phyloP scores from a whole-genome alignment of 768 basidiomycete species.

The Mycena olivaceomarginata region DNA sequence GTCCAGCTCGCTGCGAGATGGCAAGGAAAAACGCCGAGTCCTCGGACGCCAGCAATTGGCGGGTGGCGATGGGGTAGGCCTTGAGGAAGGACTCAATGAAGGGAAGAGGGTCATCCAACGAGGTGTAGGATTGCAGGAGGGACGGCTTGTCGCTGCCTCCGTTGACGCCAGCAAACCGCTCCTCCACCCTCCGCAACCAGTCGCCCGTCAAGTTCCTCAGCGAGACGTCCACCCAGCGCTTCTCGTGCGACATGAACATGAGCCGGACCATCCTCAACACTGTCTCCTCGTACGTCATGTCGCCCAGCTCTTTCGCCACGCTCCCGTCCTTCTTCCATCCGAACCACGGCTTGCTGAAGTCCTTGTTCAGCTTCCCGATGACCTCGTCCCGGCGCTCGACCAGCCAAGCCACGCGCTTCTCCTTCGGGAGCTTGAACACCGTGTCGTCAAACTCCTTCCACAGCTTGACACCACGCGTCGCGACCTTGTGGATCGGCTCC shows the following conservation, averaged over 20 bases:
- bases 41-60: conserved; percentile 93
- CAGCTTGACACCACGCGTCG: conserved; percentile 96
- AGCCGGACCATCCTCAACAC: conserved; percentile 93
- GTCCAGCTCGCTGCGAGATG: conserved; percentile 95
- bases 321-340: conserved; percentile 95
- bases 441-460: conserved; percentile 99
- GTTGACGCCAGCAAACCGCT: conserved; percentile 94
- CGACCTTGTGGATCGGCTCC: conserved; percentile 99
- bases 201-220: conserved; percentile 97
- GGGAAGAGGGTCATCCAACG: conserved; percentile 87
- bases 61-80: conserved; percentile 86
- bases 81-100: conserved; percentile 91
- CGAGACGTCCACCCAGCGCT: conserved; percentile 94
- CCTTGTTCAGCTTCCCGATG: conserved; percentile 93
- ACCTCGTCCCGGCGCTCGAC: conserved; percentile 91
- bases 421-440: conserved; percentile 96
- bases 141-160: conserved; percentile 87
- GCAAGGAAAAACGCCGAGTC: conserved; percentile 97
- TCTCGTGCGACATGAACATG: conserved; percentile 95
- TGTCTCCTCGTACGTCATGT: conserved; percentile 99
- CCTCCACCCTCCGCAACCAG: conserved; percentile 97
- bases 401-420: conserved; percentile 95
- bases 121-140: conserved; percentile 86
- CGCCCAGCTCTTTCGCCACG: conserved; percentile 89
- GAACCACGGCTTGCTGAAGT: conserved; percentile 98